Evolutionary conservation across 768 basidiomycete genomes (phyloP).

Genomic region (Mycena capillaripes): DNA sequence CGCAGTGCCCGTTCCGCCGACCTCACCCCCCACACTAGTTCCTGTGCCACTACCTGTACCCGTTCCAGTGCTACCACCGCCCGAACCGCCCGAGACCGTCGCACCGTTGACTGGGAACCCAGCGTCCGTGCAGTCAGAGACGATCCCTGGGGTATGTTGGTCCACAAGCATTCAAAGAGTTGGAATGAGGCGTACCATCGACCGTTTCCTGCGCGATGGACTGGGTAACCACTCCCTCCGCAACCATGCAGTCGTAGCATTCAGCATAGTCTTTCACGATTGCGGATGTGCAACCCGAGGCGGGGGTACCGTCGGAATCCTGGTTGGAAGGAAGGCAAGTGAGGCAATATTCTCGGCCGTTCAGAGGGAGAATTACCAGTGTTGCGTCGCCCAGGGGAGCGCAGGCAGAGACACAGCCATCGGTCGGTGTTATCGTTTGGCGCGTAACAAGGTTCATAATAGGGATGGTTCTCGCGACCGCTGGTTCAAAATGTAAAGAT

Average conservation of each 20-base stretch:
- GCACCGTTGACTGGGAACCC: slow-evolving; percentile 12
- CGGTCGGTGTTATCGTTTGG: background rate
- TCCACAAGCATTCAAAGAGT: background rate
- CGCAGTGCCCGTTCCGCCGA: background rate
- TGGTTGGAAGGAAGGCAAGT: background rate
- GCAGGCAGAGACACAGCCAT: slow-evolving; percentile 1
- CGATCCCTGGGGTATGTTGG: background rate
- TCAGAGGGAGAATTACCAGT: background rate
- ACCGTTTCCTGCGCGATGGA: background rate
- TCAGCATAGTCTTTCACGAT: slow-evolving; percentile 3
- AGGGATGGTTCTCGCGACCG: too few species aligned
- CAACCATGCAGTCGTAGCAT: slow-evolving; percentile 16
- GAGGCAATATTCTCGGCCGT: too few species aligned
- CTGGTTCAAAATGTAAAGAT: too few species aligned
- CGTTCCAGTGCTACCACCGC: background rate
- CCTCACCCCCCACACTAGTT: too few species aligned
- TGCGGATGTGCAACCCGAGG: background rate
- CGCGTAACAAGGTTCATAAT: too few species aligned
- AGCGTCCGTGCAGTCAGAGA: background rate
- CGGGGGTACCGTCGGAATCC: background rate
- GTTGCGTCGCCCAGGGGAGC: background rate
- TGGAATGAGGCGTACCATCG: background rate
- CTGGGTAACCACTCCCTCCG: background rate
- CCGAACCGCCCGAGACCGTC: slow-evolving; percentile 5
- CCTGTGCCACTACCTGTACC: background rate